These are phyloP conservation scores for Tricholoma furcatifolium DNA, from an alignment of 768 basidiomycete species.

Conservation along the genomic window DNA sequence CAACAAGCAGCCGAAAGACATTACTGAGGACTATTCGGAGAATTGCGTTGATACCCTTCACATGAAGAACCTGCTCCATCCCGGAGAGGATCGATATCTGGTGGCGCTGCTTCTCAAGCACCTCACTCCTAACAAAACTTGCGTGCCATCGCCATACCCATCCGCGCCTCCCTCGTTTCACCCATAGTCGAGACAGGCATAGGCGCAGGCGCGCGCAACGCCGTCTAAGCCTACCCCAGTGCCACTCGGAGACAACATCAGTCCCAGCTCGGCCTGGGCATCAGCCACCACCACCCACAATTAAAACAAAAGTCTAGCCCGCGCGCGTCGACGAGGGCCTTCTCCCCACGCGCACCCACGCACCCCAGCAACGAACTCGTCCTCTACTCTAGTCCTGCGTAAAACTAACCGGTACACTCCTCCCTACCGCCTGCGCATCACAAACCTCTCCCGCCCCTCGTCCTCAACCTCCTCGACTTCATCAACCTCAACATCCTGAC, in stretches of 20 bases:
- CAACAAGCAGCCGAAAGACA: too few species aligned
- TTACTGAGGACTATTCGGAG: slow-evolving; percentile 92
- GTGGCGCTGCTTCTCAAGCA: slow-evolving; percentile 95
- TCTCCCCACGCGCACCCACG: slow-evolving; percentile 12
- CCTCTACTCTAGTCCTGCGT: slow-evolving; percentile 86
- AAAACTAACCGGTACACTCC: slow-evolving; percentile 45
- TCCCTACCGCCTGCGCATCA: too few species aligned
- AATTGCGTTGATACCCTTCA: slow-evolving; percentile 96
- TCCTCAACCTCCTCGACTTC: too few species aligned
- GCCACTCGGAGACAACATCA: slow-evolving; percentile 30
- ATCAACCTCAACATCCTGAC: too few species aligned
- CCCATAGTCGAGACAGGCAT: slow-evolving; percentile 32
- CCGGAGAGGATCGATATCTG: slow-evolving; percentile 98
- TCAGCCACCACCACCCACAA: slow-evolving; percentile 56
- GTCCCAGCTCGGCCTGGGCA: slow-evolving; percentile 25
- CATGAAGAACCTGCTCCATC: slow-evolving; percentile 97
- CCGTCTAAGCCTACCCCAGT: slow-evolving; percentile 37
- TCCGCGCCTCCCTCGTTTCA: slow-evolving; percentile 36
- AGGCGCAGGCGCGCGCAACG: too few species aligned
- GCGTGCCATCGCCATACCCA: slow-evolving; percentile 28
- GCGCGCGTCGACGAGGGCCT: slow-evolving; percentile 16
- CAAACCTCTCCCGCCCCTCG: too few species aligned
- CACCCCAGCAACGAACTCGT: slow-evolving; percentile 61
- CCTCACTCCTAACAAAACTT: slow-evolving; percentile 91
- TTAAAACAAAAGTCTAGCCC: slow-evolving; percentile 22